Conservation (phyloP, 495 filamentous ascomycete species). For the Aspergillus taichungensis region DNA sequence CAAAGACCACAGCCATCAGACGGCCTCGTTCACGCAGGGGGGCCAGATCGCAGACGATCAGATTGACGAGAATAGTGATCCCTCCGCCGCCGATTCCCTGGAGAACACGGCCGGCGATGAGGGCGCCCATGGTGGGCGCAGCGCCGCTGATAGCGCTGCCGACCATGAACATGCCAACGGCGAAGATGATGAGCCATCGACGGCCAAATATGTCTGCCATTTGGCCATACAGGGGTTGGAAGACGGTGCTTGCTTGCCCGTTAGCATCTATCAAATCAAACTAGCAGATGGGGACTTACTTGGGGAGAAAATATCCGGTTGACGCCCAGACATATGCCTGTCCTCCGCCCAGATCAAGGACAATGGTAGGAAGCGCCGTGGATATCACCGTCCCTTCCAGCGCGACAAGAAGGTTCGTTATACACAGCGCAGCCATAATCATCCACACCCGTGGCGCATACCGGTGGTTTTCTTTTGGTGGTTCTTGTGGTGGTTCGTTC, state of each 20-base stretch:
- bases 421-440: no score
- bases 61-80: constrained; percentile 20
- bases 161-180: constrained; percentile 31
- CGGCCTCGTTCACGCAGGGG: constrained; percentile 22
- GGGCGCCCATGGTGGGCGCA: neutral
- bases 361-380: constrained; percentile 33
- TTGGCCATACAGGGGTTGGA: constrained; percentile 29
- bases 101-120: constrained; percentile 24
- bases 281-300: neutral
- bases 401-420: neutral
- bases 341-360: constrained; percentile 17
- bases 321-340: constrained; percentile 31
- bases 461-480: no score
- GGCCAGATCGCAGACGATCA: constrained; percentile 27
- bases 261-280: constrained; percentile 13
- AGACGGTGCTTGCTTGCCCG: constrained; percentile 20
- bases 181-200: constrained; percentile 29
- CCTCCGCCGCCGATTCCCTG: constrained; percentile 30
- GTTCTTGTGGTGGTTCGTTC: no score
- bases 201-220: constrained; percentile 44
- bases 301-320: constrained; percentile 28
- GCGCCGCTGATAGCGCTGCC: constrained; percentile 33
- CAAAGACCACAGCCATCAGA: constrained; percentile 18
- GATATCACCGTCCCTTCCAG: constrained; percentile 32
- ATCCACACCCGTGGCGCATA: no score